Conservation (phyloP, 768 basidiomycete species). For the Holtermanniella nyarrowii region DNA sequence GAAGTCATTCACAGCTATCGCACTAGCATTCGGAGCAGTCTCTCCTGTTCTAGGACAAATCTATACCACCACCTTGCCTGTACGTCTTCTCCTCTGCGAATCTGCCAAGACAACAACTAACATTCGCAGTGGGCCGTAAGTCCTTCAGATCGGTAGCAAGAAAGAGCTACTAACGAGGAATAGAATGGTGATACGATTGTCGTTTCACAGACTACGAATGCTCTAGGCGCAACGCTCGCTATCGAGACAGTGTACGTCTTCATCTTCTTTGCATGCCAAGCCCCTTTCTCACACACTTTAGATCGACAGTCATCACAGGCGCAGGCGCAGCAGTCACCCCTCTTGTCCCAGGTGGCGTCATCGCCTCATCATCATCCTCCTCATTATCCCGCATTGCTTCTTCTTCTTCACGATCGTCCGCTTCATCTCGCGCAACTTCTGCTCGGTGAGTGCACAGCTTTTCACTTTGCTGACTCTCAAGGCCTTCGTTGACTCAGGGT, state of each 20-base stretch:
- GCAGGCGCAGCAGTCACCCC: neutral
- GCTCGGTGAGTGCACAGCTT: neutral
- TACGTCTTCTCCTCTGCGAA: neutral
- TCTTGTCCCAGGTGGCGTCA: too few relatives aligned
- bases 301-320: neutral
- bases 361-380: neutral
- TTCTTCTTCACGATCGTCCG: neutral
- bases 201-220: constrained; percentile 8
- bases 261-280: too few relatives aligned
- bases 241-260: constrained; percentile 3
- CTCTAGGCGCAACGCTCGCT: constrained; percentile 6
- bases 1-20: neutral
- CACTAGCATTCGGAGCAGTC: neutral
- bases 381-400: too few relatives aligned
- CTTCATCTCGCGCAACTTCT: neutral
- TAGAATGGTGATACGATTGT: constrained; percentile 9
- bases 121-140: neutral
- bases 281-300: too few relatives aligned
- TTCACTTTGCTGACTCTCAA: too few relatives aligned
- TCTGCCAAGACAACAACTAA: neutral
- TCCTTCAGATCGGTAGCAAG: neutral
- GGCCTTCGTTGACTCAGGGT: too few relatives aligned
- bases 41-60: neutral
- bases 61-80: constrained; percentile 7
- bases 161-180: neutral